These are phyloP conservation scores for Trichosporon ovoides DNA, from an alignment of 1,284 basidiomycete species.

Conservation along the genomic window DNA sequence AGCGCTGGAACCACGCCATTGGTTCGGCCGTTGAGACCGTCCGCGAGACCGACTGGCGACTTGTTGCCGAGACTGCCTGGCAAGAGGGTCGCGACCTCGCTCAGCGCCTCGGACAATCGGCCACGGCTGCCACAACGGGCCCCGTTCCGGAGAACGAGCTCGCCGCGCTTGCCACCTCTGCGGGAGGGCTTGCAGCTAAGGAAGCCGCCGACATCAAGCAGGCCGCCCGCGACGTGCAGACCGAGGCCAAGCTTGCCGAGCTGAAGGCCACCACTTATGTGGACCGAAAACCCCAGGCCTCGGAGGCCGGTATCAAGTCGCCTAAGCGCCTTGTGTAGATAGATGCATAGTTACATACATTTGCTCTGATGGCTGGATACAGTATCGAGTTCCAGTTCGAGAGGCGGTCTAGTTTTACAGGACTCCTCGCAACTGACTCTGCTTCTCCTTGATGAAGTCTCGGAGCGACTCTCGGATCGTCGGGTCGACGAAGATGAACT, in stretches of 20 bases:
- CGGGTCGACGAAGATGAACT: slow-evolving; percentile 41
- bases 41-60: slow-evolving; percentile 30
- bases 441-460: slow-evolving; percentile 38
- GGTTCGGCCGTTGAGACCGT: slow-evolving; percentile 21
- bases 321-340: slow-evolving; percentile 22
- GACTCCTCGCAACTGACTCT: slow-evolving; percentile 30
- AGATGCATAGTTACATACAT: slow-evolving; percentile 7
- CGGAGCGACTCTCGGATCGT: slow-evolving; percentile 37
- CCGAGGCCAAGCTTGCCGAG: neutral
- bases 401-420: neutral
- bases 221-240: neutral
- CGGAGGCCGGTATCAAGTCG: slow-evolving; percentile 5
- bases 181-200: neutral
- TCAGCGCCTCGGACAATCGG: neutral
- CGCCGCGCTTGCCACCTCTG: neutral
- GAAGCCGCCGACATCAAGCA: neutral
- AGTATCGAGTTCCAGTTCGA: neutral
- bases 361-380: neutral
- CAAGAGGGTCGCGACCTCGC: slow-evolving; percentile 8
- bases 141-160: neutral
- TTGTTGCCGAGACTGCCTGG: slow-evolving; percentile 21
- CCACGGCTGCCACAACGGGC: neutral
- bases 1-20: slow-evolving; percentile 39
- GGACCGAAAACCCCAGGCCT: slow-evolving; percentile 11
- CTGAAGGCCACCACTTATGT: slow-evolving; percentile 3